Percentiles rank a stretch among this genome's conserved stretches.
These are phyloP conservation scores for Sugiyamaella valdiviana DNA, from an alignment of 805 yeast genomes.

Conservation along the genomic window DNA sequence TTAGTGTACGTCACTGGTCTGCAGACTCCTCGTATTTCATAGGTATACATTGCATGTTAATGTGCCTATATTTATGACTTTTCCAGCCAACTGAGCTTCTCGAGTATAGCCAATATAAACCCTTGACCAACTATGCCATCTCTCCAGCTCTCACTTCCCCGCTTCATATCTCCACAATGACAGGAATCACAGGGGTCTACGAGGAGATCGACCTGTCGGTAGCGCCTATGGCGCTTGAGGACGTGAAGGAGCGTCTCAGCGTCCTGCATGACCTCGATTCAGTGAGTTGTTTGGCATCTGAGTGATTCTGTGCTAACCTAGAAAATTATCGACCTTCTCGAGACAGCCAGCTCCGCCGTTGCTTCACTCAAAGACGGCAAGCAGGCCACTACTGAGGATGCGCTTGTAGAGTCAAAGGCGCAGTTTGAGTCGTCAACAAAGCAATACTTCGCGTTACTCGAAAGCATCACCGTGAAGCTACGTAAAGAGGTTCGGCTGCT, in stretches of 20 bases:
- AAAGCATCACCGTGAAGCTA: constrained; percentile 51
- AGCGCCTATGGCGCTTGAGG: constrained; percentile 24
- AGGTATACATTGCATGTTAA: too few relatives aligned
- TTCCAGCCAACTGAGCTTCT: too few relatives aligned
- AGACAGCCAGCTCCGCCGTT: constrained; percentile 25
- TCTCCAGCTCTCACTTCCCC: background rate
- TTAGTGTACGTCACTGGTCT: background rate
- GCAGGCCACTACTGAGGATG: constrained; percentile 12
- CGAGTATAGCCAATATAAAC: too few relatives aligned
- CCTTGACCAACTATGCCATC: background rate
- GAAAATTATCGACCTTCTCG: constrained; percentile 23
- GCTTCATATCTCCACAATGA: background rate
- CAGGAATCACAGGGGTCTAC: constrained; percentile 9
- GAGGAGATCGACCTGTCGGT: constrained; percentile 21
- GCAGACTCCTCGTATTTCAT: background rate
- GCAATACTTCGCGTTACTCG: constrained; percentile 48
- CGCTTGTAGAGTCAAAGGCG: constrained; percentile 27
- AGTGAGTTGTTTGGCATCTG: constrained; percentile 9
- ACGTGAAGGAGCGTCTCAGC: constrained; percentile 26
- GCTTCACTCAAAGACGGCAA: constrained; percentile 27
- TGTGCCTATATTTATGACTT: too few relatives aligned
- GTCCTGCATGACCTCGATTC: constrained; percentile 27
- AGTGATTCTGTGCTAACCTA: constrained; percentile 1
- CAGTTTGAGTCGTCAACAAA: constrained; percentile 42
- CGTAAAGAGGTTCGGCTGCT: constrained; percentile 61